Conservation (phyloP, 441 rosid genomes). For the Bruguiera hainesii region DNA sequence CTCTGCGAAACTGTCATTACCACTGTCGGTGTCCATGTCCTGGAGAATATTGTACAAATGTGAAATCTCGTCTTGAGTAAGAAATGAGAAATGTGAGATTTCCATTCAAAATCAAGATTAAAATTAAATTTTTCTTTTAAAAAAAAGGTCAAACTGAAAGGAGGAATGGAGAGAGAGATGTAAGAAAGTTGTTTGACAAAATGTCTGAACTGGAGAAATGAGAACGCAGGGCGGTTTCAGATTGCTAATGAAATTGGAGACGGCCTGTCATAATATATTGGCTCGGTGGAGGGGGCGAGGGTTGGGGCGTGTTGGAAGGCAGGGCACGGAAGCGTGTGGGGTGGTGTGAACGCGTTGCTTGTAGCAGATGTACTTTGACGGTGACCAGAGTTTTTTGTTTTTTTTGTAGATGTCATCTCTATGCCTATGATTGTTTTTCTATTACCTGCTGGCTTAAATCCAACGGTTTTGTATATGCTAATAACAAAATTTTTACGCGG, state of each 20-base stretch:
- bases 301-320: neutral
- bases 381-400: constrained; percentile 11
- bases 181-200: constrained; percentile 28
- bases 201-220: constrained; percentile 12
- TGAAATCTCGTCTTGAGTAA: constrained; percentile 56
- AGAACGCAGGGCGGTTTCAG: constrained; percentile 12
- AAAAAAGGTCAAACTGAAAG: neutral
- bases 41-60: constrained; percentile 42
- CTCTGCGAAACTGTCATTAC: constrained; percentile 14
- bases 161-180: neutral
- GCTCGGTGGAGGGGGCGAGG: no score
- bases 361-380: constrained; percentile 12
- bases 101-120: constrained; percentile 41
- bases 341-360: constrained; percentile 14
- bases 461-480: no score
- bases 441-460: no score
- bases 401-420: neutral
- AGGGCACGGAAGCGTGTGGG: constrained; percentile 19
- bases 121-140: neutral
- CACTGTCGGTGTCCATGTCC: constrained; percentile 39
- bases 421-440: no score
- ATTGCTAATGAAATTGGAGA: neutral
- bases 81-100: constrained; percentile 53
- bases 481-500: constrained; percentile 17
- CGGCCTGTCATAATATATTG: no score